Evolutionary conservation across 108 stramenopile species (phyloP), one percentile per base, ranked within the genome.

Genomic region (Bacterosira constricta): DNA sequence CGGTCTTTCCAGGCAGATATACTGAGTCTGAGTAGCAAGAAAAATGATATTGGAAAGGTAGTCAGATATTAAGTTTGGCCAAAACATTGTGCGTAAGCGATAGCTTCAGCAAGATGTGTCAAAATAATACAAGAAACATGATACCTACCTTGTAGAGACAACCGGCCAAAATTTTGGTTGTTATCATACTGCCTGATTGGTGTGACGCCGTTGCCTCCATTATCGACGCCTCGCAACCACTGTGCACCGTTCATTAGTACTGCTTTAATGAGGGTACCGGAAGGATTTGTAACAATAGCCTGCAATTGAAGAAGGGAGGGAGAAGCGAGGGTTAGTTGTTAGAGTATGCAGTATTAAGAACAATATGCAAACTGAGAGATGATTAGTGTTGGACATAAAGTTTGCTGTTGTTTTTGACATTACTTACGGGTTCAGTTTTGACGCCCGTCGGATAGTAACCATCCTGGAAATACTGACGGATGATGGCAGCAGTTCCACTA

Each of bases 221-320:
- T 75, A 52, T 77, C 75, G 35, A 64, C 60, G 37, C 74, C 61
- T 18, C 31, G 36, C 39, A 66, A 23, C 18, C 6, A 39, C 62
- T 79, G 75, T 1, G 83, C 89, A 10, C 84, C 76, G 37, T 85
- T 74, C 53, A 90, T 73, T 8, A 90, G 50, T 49, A 85, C 71
- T 46, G 87, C 87, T 67, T 90, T 90, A 1, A 90, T 42, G 3
- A 88, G 74, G 10, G 82, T 75, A n/a, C 78, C 87, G 47, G 81
- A 79, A 31, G 85, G 86, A 26, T 71, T 81, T 11, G 69, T 59
- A 11, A 76, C 27, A 49, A 63, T 65, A 13, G 61, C 37, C 2
- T 63, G 30, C n/a, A n/a, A n/a, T n/a, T n/a, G n/a, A n/a, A n/a
- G n/a, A n/a, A n/a, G n/a, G n/a, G n/a, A n/a, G n/a, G n/a, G n/a